Evolutionary conservation across 139 green algal genomes (phyloP).

Genomic region (Diplosphaera chodatii): DNA sequence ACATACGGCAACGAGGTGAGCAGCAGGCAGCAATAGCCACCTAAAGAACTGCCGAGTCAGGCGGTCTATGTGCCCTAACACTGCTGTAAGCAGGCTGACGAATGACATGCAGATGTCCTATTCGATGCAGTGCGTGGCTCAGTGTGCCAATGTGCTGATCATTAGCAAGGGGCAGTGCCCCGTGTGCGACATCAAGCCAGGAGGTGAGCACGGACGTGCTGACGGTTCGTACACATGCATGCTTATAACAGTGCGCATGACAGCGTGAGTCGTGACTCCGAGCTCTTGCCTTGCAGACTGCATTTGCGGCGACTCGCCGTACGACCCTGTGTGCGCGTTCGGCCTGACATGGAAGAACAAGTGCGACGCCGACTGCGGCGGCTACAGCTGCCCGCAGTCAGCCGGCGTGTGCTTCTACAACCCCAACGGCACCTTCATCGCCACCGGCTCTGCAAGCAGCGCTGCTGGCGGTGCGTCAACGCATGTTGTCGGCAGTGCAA

Average conservation of each 20-base stretch:
- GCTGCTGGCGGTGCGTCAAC: neutral
- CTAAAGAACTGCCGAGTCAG: no score
- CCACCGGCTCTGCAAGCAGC: neutral
- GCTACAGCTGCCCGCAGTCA: neutral
- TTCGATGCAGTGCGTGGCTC: constrained; percentile 8
- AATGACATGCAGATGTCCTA: no score
- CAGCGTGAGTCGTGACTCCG: no score
- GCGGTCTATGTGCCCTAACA: no score
- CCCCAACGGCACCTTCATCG: neutral
- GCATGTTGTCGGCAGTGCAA: no score
- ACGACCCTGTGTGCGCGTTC: neutral
- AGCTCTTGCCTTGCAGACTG: neutral
- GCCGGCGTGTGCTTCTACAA: neutral
- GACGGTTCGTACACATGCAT: no score
- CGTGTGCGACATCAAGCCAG: neutral
- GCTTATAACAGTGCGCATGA: neutral
- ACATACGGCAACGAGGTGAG: constrained; percentile 15
- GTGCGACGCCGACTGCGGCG: neutral
- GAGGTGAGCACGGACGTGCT: no score
- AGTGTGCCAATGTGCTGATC: neutral
- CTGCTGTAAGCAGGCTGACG: no score
- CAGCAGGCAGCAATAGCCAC: no score
- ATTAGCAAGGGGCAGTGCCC: constrained; percentile 10
- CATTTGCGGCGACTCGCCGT: neutral
- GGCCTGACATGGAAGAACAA: neutral